Conservation (phyloP, 345 rosid species). For the Triadica sebifera region DNA sequence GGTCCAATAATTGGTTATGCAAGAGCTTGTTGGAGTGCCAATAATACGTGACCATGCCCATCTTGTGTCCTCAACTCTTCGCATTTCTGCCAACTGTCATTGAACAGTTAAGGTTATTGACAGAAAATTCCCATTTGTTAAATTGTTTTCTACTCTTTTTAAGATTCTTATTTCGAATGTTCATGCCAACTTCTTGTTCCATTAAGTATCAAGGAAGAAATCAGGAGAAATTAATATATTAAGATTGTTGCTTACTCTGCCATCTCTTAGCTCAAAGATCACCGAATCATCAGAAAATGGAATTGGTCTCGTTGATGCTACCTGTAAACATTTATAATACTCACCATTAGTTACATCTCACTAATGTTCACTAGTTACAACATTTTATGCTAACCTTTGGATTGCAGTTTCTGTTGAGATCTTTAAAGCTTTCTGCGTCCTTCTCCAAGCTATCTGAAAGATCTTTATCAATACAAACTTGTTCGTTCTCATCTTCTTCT, state of each 20-base stretch:
- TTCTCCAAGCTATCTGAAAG: slow-evolving; percentile 28
- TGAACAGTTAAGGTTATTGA: slow-evolving; percentile 14
- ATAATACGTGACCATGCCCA: slow-evolving; percentile 62
- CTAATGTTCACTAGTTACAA: slow-evolving; percentile 6
- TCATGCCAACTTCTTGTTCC: not conserved
- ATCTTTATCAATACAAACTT: slow-evolving; percentile 36
- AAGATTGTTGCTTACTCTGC: slow-evolving; percentile 53
- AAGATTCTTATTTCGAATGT: not conserved
- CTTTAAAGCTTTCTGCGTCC: slow-evolving; percentile 27
- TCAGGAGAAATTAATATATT: not conserved
- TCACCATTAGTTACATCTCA: slow-evolving; percentile 12
- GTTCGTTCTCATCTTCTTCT: slow-evolving; percentile 13
- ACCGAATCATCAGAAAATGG: slow-evolving; percentile 54
- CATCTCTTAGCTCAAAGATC: slow-evolving; percentile 61
- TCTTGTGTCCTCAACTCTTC: slow-evolving; percentile 25
- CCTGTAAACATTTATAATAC: slow-evolving; percentile 36
- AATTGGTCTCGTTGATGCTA: slow-evolving; percentile 57
- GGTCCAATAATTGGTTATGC: slow-evolving; percentile 40
- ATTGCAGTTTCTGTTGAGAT: slow-evolving; percentile 31
- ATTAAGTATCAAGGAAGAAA: not conserved
- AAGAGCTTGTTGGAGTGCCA: slow-evolving; percentile 53
- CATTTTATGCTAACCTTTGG: slow-evolving; percentile 35
- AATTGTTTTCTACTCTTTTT: not conserved
- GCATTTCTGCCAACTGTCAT: slow-evolving; percentile 62
- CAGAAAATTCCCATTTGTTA: not conserved